These are phyloP conservation scores for Adiantum capillusveneris DNA, from an alignment of 75 land plant species.

Conservation along the genomic window DNA sequence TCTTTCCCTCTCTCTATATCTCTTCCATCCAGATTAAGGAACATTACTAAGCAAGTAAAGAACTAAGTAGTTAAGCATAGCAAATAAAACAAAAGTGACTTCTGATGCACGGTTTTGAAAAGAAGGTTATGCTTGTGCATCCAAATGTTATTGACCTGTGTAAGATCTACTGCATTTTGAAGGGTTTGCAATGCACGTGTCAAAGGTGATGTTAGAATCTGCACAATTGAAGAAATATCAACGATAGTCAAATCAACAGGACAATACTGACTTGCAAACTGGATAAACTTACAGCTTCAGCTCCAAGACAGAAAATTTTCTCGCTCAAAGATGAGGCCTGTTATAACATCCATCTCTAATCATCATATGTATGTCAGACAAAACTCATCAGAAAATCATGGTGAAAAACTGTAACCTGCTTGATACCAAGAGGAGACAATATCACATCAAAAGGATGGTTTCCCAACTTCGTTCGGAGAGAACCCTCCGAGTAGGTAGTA, in stretches of 20 bases:
- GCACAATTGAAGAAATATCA: background rate
- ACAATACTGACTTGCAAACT: background rate
- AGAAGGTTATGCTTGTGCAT: no score
- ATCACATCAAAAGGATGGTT: slow-evolving; percentile 15
- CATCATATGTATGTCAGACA: no score
- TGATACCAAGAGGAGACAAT: slow-evolving; percentile 18
- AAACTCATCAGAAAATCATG: no score
- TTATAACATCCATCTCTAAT: no score
- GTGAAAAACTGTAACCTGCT: slow-evolving; percentile 17
- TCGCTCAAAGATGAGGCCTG: slow-evolving; percentile 19
- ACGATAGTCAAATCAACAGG: background rate
- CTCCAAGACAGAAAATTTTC: slow-evolving; percentile 15
- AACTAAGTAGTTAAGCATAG: no score
- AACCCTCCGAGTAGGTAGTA: slow-evolving; percentile 8
- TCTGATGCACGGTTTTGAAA: no score
- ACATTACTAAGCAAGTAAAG: no score
- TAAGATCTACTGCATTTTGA: slow-evolving; percentile 17
- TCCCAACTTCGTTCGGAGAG: background rate
- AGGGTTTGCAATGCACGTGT: slow-evolving; percentile 30
- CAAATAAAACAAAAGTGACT: no score
- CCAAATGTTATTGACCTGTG: slow-evolving; percentile 9
- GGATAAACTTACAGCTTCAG: slow-evolving; percentile 19
- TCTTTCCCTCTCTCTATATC: no score
- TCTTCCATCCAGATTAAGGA: no score
- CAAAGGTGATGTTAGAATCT: slow-evolving; percentile 27